Evolutionary conservation across 2,329 filamentous ascomycete genomes (phyloP).

Genomic region (Bimuria novae-zelandiae): DNA sequence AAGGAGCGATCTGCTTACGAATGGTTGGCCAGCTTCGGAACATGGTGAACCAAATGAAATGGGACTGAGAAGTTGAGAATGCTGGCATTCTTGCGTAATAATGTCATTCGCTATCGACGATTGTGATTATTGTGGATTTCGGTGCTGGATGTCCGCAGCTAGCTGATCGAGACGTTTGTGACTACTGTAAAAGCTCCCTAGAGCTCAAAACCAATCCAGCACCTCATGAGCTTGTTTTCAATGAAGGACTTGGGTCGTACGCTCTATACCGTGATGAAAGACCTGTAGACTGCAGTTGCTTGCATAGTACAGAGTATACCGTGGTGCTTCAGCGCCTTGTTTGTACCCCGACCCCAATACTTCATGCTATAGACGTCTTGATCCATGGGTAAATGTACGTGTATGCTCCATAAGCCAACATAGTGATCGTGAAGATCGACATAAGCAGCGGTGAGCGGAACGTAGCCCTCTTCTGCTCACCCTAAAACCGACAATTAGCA

Average conservation of each 20-base stretch:
- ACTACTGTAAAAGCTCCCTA: no score
- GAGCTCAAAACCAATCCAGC: no score
- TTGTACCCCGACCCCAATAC: no score
- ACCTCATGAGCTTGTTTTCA: no score
- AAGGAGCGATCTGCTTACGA: constrained; percentile 20
- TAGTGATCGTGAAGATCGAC: background rate
- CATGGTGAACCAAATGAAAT: constrained; percentile 21
- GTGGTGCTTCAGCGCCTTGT: no score
- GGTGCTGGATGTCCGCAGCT: no score
- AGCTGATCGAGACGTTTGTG: no score
- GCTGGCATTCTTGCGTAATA: background rate
- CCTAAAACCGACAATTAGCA: constrained; percentile 1
- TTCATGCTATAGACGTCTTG: background rate
- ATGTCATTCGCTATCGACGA: no score
- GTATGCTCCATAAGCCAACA: constrained; percentile 3
- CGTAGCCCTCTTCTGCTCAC: background rate
- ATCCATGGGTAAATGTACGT: constrained; percentile 1
- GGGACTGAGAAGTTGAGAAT: constrained; percentile 16
- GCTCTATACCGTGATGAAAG: no score
- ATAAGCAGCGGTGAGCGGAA: constrained; percentile 1
- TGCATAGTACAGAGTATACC: no score
- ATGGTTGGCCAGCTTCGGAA: constrained; percentile 15
- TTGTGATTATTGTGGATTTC: background rate
- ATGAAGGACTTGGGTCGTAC: no score
- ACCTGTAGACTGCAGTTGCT: no score